A percentile compares a stretch with the other conserved stretches of the same genome.
Conservation (phyloP, 345 rosid genomes). For the Eucalyptus dawsonii region DNA sequence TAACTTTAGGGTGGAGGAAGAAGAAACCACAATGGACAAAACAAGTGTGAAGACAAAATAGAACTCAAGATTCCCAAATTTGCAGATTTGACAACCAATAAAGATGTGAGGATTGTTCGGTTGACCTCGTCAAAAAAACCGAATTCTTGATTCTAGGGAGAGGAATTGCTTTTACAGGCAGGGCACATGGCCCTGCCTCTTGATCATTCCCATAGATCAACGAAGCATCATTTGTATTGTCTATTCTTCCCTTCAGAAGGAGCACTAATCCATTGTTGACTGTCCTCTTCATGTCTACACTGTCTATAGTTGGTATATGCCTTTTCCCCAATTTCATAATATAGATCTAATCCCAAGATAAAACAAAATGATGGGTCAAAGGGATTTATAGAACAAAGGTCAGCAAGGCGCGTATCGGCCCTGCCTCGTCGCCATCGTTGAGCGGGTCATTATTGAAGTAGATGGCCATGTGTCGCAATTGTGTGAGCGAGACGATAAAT, state of each 20-base stretch:
- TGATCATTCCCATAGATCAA: neutral
- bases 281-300: neutral
- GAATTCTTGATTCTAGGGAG: neutral
- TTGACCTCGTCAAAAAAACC: neutral
- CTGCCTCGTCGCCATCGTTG: neutral
- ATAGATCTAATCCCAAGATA: neutral
- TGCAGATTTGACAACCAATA: neutral
- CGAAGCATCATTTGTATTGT: neutral
- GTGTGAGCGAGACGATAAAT: neutral
- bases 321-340: neutral
- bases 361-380: neutral
- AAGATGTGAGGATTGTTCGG: neutral
- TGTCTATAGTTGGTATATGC: neutral
- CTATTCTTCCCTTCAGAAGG: neutral
- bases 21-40: neutral
- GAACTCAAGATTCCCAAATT: neutral
- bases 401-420: neutral
- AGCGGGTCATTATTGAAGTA: neutral
- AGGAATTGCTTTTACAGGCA: neutral
- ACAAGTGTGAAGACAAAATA: neutral
- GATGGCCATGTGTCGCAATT: neutral
- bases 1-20: neutral
- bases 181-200: neutral
- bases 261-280: neutral
- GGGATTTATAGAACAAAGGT: neutral